Percentiles rank a stretch among this genome's conserved stretches.
Evolutionary conservation across 2,329 filamentous ascomycete species (phyloP).

Genomic region (Aureobasidium namibiae): DNA sequence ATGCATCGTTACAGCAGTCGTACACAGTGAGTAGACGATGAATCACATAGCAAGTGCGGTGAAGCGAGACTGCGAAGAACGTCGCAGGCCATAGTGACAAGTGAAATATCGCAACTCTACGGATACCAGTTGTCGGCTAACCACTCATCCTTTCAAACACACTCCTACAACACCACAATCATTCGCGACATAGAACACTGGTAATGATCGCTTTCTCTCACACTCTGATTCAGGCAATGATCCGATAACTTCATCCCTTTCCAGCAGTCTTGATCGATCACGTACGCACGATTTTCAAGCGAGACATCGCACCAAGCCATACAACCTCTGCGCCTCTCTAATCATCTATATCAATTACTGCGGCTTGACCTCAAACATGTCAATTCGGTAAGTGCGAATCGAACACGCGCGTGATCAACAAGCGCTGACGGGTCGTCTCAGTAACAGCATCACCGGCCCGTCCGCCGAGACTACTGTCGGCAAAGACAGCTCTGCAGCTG

Average conservation of each 20-base stretch:
- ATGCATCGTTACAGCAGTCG: no score
- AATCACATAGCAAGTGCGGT: no score
- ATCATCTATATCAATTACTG: neutral
- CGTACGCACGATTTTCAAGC: neutral
- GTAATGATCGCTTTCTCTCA: neutral
- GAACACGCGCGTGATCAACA: neutral
- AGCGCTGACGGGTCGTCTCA: neutral
- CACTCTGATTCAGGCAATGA: neutral
- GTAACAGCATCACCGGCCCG: neutral
- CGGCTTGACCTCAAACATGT: neutral
- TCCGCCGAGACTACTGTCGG: neutral
- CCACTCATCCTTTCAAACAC: no score
- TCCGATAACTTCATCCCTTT: neutral
- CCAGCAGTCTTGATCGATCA: neutral
- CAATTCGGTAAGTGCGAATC: neutral
- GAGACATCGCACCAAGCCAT: neutral
- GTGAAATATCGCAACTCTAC: no score
- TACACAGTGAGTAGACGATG: no score
- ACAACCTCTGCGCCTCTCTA: no score
- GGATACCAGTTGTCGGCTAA: no score
- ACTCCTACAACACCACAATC: neutral
- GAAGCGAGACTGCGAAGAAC: no score
- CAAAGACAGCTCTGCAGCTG: no score
- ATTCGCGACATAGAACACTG: neutral
- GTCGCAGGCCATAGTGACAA: no score